phyloP scores from a whole-genome alignment of 768 basidiomycete genomes.

The Lactifluus hygrophoroides region DNA sequence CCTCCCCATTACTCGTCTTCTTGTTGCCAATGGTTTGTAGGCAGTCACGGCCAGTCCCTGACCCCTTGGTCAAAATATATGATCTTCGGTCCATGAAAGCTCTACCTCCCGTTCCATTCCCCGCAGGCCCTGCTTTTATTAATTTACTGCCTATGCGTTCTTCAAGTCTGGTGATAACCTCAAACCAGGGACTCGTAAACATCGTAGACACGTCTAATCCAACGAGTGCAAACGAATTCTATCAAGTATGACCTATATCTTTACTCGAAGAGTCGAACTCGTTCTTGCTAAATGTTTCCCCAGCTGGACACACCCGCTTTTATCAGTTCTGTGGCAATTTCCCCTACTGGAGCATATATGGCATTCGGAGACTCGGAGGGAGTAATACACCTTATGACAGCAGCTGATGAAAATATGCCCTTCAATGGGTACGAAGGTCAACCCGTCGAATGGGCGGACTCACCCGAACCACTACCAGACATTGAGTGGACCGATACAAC shows the following conservation, averaged over 20 bases:
- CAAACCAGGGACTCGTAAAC: constrained; percentile 76
- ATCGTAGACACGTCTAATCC: constrained; percentile 74
- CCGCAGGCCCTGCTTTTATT: constrained; percentile 80
- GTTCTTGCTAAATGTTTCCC: background rate
- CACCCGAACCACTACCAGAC: constrained; percentile 54
- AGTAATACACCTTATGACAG: constrained; percentile 70
- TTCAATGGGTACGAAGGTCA: constrained; percentile 90
- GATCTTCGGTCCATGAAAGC: constrained; percentile 80
- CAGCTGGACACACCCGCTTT: constrained; percentile 69
- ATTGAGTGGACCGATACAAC: constrained; percentile 80
- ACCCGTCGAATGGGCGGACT: constrained; percentile 77
- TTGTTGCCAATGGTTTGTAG: constrained; percentile 33
- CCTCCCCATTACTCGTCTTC: background rate
- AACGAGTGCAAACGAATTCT: constrained; percentile 60
- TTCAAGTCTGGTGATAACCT: constrained; percentile 65
- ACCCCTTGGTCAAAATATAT: constrained; percentile 88
- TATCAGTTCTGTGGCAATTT: constrained; percentile 71
- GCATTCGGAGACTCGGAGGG: constrained; percentile 90
- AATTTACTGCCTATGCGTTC: constrained; percentile 69
- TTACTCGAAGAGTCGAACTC: background rate
- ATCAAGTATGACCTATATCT: constrained; percentile 49
- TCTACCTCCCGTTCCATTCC: constrained; percentile 80
- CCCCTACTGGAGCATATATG: constrained; percentile 82
- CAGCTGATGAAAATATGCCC: constrained; percentile 56
- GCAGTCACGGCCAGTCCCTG: constrained; percentile 79